Evolutionary conservation across 1,284 basidiomycete species (phyloP).

Genomic region (Exsudoporus floridanus): DNA sequence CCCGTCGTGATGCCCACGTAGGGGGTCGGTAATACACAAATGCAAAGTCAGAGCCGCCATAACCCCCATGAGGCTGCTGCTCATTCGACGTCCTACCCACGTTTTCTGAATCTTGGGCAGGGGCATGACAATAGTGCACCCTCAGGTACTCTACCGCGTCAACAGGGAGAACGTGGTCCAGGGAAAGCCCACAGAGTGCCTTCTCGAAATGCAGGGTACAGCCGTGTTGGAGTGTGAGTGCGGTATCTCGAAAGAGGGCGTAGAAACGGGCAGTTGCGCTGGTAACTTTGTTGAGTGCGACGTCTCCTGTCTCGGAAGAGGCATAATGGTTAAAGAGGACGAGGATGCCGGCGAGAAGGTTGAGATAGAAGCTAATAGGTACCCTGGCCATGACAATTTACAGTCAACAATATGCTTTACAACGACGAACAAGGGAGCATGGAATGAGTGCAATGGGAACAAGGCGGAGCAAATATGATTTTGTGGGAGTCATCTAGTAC

Average conservation of each 20-base stretch:
- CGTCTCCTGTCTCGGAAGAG: slow-evolving; percentile 21
- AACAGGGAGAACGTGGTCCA: slow-evolving; percentile 1
- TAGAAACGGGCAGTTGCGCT: slow-evolving; percentile 23
- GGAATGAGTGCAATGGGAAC: background rate
- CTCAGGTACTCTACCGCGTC: slow-evolving; percentile 1
- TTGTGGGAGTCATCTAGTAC: background rate
- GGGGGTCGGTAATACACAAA: background rate
- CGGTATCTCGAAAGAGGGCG: slow-evolving; percentile 10
- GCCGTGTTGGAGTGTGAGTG: slow-evolving; percentile 4
- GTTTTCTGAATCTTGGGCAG: background rate
- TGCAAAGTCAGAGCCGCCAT: slow-evolving; percentile 6
- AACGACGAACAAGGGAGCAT: background rate
- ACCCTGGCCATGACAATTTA: slow-evolving; percentile 13
- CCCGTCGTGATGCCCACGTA: background rate
- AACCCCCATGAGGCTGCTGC: slow-evolving; percentile 1
- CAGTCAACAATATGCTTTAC: background rate
- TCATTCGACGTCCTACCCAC: background rate
- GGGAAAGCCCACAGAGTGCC: background rate
- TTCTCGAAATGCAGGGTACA: slow-evolving; percentile 1
- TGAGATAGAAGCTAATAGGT: slow-evolving; percentile 22
- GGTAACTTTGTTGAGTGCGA: slow-evolving; percentile 24
- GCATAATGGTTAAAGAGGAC: slow-evolving; percentile 24
- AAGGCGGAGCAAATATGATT: background rate
- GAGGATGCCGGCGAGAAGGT: slow-evolving; percentile 21
- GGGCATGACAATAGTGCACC: slow-evolving; percentile 6